These are phyloP conservation scores for Balamuthia mandrillaris DNA, from an alignment of 208 protist genomes.

Conservation along the genomic window DNA sequence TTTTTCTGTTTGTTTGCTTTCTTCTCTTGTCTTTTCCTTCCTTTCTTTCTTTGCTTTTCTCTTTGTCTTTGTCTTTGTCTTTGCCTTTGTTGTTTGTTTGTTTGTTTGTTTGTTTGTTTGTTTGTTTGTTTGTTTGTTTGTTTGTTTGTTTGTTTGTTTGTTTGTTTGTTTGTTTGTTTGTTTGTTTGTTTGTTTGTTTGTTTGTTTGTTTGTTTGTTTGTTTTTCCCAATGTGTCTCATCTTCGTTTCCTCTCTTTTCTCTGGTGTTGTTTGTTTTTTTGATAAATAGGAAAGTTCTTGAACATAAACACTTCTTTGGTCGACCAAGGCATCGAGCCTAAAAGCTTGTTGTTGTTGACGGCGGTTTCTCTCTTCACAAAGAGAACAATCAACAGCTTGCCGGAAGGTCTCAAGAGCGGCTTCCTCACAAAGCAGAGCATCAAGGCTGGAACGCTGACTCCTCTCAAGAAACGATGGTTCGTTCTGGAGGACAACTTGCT, in stretches of 20 bases:
- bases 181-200: not conserved
- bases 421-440: conserved; percentile 28
- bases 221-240: no score
- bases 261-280: not conserved
- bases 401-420: not conserved
- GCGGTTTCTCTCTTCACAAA: not conserved
- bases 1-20: no score
- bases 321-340: conserved; percentile 5
- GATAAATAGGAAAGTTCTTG: not conserved
- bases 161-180: not conserved
- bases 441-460: not conserved
- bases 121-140: not conserved
- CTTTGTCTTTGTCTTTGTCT: not conserved
- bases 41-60: no score
- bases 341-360: not conserved
- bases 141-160: not conserved
- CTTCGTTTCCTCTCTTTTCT: no score
- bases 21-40: no score
- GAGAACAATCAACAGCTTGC: not conserved
- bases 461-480: not conserved
- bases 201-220: no score
- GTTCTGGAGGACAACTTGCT: not conserved
- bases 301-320: not conserved
- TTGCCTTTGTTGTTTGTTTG: not conserved
- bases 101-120: not conserved